Base-by-base conservation (phyloP, 257 asterid species). In the Solanum sejunctum region DNA sequence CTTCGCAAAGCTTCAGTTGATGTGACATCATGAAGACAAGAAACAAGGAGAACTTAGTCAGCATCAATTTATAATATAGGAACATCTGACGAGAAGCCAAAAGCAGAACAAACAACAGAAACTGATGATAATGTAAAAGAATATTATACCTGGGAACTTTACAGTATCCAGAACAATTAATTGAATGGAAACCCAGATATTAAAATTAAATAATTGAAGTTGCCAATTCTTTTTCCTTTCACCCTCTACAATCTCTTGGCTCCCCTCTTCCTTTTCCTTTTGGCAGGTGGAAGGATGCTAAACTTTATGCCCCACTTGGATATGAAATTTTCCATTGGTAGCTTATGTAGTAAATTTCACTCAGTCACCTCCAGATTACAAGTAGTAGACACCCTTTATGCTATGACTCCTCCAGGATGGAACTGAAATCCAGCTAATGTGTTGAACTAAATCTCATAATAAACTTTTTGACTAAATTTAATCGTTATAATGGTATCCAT, bases 1-100 rank as follows among this genome's bases (percentile, higher is more conserved):
- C 92, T 92, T 94, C 7, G 98, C 98, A 82, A 88, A 96, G 82
- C 99, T 96, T 92, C 90, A 84, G 56, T 80, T 84, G 47, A 47
- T 83, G 85, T 88, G 88, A 80, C 70, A 84, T 83, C 87, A 58
- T 88, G 81, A 61, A 81, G 87, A 78, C 86, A 84, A 81, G 83
- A 83, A 80, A 51, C 86, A 89, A 41, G 71, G 86, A 86, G 83
- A 63, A 77, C 32, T 70, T 72, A 77, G 91, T 85, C 87, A 91
- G 91, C 86, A 58, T 84, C 83, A 52, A 0, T 6, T 52, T 26
- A 28, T 52, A 78, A 78, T 78, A 69, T 84, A 81, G 88, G 36
- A 41, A 56, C 47, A 78, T 78, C 49, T 51, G 51, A 64, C 1
- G 18, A 58, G 15, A 75, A 75, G 45, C 15, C 45, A 84, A 64